Evolutionary conservation across 2,329 filamentous ascomycete species (phyloP).

Genomic region (Clonostachys rhizophaga): DNA sequence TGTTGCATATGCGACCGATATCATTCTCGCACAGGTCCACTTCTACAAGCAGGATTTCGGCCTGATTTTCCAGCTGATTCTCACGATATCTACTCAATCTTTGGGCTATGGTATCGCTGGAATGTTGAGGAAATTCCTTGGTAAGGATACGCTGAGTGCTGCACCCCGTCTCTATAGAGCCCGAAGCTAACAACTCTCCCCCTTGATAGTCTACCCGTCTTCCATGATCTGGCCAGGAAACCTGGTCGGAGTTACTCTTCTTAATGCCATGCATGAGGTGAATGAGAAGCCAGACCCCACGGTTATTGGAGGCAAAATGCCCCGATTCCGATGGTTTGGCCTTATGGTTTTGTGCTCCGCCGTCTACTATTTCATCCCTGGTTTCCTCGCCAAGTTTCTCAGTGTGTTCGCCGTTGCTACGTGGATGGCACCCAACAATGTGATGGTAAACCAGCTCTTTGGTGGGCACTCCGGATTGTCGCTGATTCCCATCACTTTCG

Average conservation of each 20-base stretch:
- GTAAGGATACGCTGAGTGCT: conserved; percentile 22
- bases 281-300: conserved; percentile 43
- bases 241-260: conserved; percentile 61
- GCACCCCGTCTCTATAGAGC: no score
- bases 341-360: conserved; percentile 53
- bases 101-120: conserved; percentile 67
- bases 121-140: conserved; percentile 60
- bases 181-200: not conserved
- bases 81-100: conserved; percentile 65
- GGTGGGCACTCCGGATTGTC: conserved; percentile 65
- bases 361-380: conserved; percentile 65
- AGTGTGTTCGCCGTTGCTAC: conserved; percentile 68
- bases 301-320: conserved; percentile 59
- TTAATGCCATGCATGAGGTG: conserved; percentile 69
- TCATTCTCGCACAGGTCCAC: conserved; percentile 64
- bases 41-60: conserved; percentile 71
- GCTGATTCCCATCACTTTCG: conserved; percentile 68
- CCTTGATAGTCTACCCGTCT: conserved; percentile 50
- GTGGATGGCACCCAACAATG: conserved; percentile 66
- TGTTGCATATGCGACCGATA: conserved; percentile 69
- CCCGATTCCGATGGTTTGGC: conserved; percentile 61
- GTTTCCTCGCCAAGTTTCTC: conserved; percentile 63
- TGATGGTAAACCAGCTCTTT: conserved; percentile 68
- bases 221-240: conserved; percentile 73
- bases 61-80: conserved; percentile 59